Base-by-base conservation (phyloP, 768 basidiomycete genomes). In the Mycena chlorophos region DNA sequence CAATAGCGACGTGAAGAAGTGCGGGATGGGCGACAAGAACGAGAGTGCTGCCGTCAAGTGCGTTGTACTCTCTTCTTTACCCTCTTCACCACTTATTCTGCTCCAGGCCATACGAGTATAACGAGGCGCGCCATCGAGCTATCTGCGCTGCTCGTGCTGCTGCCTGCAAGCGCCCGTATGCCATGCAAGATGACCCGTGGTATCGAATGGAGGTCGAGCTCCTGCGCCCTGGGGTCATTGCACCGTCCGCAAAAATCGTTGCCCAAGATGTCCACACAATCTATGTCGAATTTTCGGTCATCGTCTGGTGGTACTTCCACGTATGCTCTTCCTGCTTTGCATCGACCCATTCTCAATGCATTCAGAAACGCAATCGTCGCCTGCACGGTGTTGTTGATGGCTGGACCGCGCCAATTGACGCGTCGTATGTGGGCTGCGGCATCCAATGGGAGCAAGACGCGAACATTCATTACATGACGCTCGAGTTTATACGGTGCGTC, bases 271-370 rank as follows among this genome's bases (percentile, higher is more conserved):
- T 60, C 14, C 43, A 39, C 2, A 20, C 22, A 19, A 23, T 63
- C 17, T 65, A 58, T 34, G 1, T n/a, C 6, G 27, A 51, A 5
- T 40, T 37, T n/a, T 37, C 34, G n/a, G n/a, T n/a, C n/a, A n/a
- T n/a, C n/a, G n/a, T n/a, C n/a, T n/a, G n/a, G n/a, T n/a, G n/a
- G n/a, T n/a, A n/a, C n/a, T n/a, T n/a, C n/a, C n/a, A n/a, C n/a
- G n/a, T n/a, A n/a, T n/a, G n/a, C n/a, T n/a, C n/a, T n/a, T n/a
- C n/a, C n/a, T n/a, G n/a, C n/a, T n/a, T n/a, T n/a, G 25, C n/a
- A 23, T 37, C 53, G 4, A 19, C 6, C 5, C 45, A 54, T 4
- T n/a, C n/a, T 97, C 63, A 98, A 97, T 67, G 91, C 19, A 40
- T 25, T 22, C 57, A 63, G 49, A 40, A 38, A 25, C 51, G 45